Evolutionary conservation across 148 eudicot genomes (phyloP), one percentile per base, ranked within the genome.

Genomic region (Euryodendron excelsum): DNA sequence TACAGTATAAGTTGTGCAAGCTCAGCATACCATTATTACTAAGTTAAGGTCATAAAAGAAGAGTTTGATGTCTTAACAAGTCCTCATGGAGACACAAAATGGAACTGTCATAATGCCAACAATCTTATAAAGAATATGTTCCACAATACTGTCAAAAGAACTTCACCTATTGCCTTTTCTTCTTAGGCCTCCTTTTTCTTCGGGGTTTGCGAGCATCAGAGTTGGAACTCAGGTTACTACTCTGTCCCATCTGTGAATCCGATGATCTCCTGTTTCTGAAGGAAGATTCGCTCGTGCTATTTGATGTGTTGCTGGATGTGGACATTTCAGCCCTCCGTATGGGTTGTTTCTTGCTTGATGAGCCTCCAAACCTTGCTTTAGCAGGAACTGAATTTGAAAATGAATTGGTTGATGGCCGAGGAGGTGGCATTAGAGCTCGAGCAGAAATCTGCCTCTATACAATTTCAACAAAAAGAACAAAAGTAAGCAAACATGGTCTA

Each of bases 181-280:
- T 96, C 88, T 93, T 95, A 37, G 98, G 98, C 80, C 98, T 88
- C 85, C 99, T 91, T 89, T 93, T 96, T 77, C 98, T 90, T 71
- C 82, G 80, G 23, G 92, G 91, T 76, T 93, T 96, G 55, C 84
- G 89, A 34, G 98, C 97, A 81, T 96, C 99, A 36, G 98, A 96
- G 80, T 89, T 93, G 74, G 98, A 93, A 82, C 98, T 96, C 77
- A 92, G 52, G 74, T 88, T 94, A 82, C 94, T 89, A 76, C 91
- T 89, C 78, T 94, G 91, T 31, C 98, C 91, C 5, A 85, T 84
- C 44, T 72, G 85, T 52, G 98, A 82, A 76, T 86, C 88, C 36
- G 84, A 80, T 28, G 78, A 75, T 74, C 83, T 85, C 84, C 86
- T 79, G 23, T 82, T 87, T 66, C 84, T 83, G 27, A 83, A 86